Evolutionary conservation across 768 basidiomycete genomes (phyloP).

Genomic region (Kwoniella heveanensis): DNA sequence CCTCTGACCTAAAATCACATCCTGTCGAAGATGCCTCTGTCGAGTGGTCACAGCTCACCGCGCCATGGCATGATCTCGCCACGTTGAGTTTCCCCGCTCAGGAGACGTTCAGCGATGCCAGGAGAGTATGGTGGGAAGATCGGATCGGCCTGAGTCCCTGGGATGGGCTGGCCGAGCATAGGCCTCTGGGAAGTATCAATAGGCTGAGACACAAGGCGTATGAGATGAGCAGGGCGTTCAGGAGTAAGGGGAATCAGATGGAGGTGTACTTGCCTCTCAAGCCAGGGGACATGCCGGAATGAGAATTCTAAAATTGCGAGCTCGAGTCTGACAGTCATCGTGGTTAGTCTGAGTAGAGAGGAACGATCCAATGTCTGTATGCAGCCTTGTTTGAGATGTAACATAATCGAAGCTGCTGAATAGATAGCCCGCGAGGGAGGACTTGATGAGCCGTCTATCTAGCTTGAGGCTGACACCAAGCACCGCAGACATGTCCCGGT

Average conservation of each 20-base stretch:
- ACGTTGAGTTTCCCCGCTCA: slow-evolving; percentile 8
- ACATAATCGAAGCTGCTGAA: too few relatives aligned
- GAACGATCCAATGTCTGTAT: neutral
- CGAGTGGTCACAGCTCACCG: slow-evolving; percentile 17
- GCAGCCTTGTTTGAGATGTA: neutral
- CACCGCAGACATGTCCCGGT: too few relatives aligned
- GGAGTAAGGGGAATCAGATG: slow-evolving; percentile 22
- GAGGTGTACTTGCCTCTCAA: slow-evolving; percentile 17
- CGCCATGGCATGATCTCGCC: slow-evolving; percentile 20
- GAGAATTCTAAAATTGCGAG: too few relatives aligned
- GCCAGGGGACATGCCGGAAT: slow-evolving; percentile 19
- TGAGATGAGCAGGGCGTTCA: slow-evolving; percentile 21
- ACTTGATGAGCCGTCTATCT: too few relatives aligned
- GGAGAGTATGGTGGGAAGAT: slow-evolving; percentile 27
- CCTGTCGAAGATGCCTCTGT: slow-evolving; percentile 21
- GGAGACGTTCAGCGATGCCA: slow-evolving; percentile 22
- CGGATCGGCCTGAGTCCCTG: slow-evolving; percentile 17
- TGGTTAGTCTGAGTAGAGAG: too few relatives aligned
- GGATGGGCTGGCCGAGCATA: slow-evolving; percentile 19
- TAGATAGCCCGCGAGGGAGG: too few relatives aligned
- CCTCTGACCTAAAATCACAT: slow-evolving; percentile 12
- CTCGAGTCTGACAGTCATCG: too few relatives aligned
- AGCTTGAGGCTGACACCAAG: too few relatives aligned
- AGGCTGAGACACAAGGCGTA: slow-evolving; percentile 22
- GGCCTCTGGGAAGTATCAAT: slow-evolving; percentile 23